These are phyloP conservation scores for Prototheca cutis DNA, from an alignment of 163 green algal genomes.

Conservation along the genomic window DNA sequence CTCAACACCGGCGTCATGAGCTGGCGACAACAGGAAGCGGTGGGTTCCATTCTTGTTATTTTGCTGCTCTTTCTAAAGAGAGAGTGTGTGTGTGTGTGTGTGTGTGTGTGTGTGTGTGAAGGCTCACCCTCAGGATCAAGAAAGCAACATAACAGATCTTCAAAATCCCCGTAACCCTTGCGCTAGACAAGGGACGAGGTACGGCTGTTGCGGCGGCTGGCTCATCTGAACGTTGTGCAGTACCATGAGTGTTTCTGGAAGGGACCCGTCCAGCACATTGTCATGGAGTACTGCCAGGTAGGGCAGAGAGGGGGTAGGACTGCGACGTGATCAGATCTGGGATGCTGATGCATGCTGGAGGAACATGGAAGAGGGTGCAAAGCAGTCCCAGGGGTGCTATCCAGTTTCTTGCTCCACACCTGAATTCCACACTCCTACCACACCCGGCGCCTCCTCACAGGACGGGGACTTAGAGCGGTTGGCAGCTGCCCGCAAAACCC, in stretches of 20 bases:
- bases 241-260: constrained; percentile 36
- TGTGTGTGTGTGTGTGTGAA: not conserved
- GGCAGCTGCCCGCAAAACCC: no score
- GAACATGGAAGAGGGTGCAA: not conserved
- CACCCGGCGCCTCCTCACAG: constrained; percentile 20
- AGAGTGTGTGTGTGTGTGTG: not conserved
- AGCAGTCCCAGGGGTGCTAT: not conserved
- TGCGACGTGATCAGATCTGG: not conserved
- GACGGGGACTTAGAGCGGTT: constrained; percentile 48
- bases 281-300: constrained; percentile 43
- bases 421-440: no score
- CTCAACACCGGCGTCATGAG: constrained; percentile 8
- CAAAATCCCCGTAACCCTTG: no score
- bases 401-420: no score
- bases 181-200: constrained; percentile 39
- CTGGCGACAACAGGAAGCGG: constrained; percentile 2
- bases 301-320: not conserved
- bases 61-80: not conserved
- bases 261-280: constrained; percentile 28
- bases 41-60: constrained; percentile 1
- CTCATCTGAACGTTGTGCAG: constrained; percentile 22
- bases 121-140: no score
- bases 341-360: no score
- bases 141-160: no score
- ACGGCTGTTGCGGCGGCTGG: constrained; percentile 16